Conservation (phyloP, 352 stramenopile genomes). For the Phytophthora palmivora region DNA sequence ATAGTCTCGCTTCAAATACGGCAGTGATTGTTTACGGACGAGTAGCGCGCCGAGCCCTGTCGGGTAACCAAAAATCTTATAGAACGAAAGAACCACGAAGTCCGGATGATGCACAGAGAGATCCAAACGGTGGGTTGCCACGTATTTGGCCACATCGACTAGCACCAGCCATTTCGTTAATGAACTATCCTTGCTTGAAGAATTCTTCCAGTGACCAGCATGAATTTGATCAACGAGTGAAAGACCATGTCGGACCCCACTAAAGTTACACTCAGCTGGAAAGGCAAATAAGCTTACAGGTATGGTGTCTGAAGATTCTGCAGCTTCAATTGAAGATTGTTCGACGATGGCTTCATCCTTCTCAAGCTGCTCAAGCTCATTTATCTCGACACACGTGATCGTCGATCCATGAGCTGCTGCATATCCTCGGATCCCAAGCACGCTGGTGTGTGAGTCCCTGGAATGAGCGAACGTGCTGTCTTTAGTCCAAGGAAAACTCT, state of each 20-base stretch:
- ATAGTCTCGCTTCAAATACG: conserved; percentile 58
- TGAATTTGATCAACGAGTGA: conserved; percentile 49
- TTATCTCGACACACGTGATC: conserved; percentile 42
- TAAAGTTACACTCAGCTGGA: conserved; percentile 85
- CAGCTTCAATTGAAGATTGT: not conserved
- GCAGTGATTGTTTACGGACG: conserved; percentile 46
- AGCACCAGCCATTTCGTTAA: conserved; percentile 66
- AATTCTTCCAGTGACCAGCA: conserved; percentile 24
- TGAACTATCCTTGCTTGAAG: not conserved
- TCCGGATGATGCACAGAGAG: conserved; percentile 54
- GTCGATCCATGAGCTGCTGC: conserved; percentile 37
- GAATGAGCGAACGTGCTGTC: conserved; percentile 65
- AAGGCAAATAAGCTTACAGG: conserved; percentile 65
- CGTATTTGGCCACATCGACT: conserved; percentile 77
- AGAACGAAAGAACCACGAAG: conserved; percentile 84
- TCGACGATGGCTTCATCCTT: not conserved
- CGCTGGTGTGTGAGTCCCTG: conserved; percentile 78
- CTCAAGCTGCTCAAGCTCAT: conserved; percentile 50
- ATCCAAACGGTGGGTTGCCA: conserved; percentile 61
- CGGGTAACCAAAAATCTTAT: conserved; percentile 85
- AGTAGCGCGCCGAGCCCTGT: conserved; percentile 74
- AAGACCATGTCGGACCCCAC: conserved; percentile 58
- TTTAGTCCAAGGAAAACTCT: conserved; percentile 77
- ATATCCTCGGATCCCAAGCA: conserved; percentile 68
- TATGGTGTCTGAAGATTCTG: conserved; percentile 3